phyloP scores from a whole-genome alignment of 2,329 filamentous ascomycete species.

The Delphinella strobiligena region DNA sequence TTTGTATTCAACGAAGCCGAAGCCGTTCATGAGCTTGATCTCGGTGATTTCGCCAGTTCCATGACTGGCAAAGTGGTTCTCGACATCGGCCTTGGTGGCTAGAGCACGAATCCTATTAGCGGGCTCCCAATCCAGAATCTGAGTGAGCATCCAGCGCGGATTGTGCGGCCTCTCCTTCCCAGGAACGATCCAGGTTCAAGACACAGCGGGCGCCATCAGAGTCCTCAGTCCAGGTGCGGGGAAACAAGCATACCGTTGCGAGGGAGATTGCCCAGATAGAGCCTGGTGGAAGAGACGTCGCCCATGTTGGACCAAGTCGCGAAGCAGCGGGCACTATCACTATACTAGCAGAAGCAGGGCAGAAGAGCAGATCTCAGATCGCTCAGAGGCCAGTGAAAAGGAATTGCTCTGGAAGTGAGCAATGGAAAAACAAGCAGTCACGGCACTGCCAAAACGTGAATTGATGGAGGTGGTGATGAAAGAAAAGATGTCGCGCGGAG shows the following conservation, averaged over 20 bases:
- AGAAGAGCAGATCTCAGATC: too few species aligned
- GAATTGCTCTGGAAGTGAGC: too few species aligned
- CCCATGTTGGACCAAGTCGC: conserved; percentile 44
- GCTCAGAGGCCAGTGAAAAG: too few species aligned
- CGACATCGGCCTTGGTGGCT: conserved; percentile 96
- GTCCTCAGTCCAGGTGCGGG: conserved; percentile 11
- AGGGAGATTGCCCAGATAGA: conserved; percentile 96
- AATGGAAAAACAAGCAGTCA: neutral
- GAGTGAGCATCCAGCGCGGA: neutral
- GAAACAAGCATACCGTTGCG: conserved; percentile 64
- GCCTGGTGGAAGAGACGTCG: conserved; percentile 86
- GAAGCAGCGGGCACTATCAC: neutral
- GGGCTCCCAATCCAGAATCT: conserved; percentile 18
- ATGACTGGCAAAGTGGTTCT: conserved; percentile 89
- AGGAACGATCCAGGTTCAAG: neutral
- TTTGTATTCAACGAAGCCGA: conserved; percentile 99
- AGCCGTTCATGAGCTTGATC: conserved; percentile 99
- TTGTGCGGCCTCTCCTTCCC: neutral
- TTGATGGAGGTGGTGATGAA: neutral
- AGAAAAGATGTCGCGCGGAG: too few species aligned
- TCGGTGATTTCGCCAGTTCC: conserved; percentile 96
- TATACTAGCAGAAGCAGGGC: too few species aligned
- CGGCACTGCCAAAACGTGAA: neutral
- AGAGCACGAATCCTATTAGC: conserved; percentile 38
- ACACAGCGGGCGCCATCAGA: neutral